Conservation (phyloP, 2,329 filamentous ascomycete genomes). For the Microsporum ferrugineum region DNA sequence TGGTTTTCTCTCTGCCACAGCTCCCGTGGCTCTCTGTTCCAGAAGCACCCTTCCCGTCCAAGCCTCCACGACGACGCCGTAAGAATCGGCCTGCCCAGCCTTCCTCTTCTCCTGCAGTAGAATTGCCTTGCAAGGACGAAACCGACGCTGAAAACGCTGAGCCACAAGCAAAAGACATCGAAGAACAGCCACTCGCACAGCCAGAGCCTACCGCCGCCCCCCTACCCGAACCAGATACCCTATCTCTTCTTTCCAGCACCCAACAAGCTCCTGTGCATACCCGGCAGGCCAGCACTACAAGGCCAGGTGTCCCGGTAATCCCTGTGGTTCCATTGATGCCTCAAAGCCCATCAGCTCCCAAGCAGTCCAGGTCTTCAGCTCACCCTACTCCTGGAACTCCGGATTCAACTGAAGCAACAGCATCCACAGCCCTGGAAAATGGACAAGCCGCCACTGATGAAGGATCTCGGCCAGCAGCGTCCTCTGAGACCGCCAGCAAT, state of each 20-base stretch:
- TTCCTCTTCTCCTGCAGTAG: conserved; percentile 26
- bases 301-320: conserved; percentile 39
- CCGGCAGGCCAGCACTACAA: conserved; percentile 32
- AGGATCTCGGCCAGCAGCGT: background rate
- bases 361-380: conserved; percentile 8
- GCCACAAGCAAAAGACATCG: conserved; percentile 36
- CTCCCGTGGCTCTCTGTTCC: conserved; percentile 52
- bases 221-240: conserved; percentile 46
- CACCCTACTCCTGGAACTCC: conserved; percentile 11
- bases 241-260: conserved; percentile 29
- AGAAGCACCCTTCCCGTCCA: conserved; percentile 43
- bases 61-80: conserved; percentile 38
- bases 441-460: conserved; percentile 3
- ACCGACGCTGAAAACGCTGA: conserved; percentile 26
- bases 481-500: background rate
- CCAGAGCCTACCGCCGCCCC: conserved; percentile 31
- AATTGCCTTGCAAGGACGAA: conserved; percentile 41
- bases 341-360: conserved; percentile 25
- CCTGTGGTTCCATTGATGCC: conserved; percentile 37
- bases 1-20: conserved; percentile 20
- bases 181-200: background rate
- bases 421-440: background rate
- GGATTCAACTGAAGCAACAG: conserved; percentile 1
- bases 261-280: conserved; percentile 24
- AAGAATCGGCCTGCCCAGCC: conserved; percentile 27